A percentile compares a stretch with the other conserved stretches of the same genome.
phyloP scores from a whole-genome alignment of 1,284 basidiomycete species.

The Pseudozyma tsukubaensis region DNA sequence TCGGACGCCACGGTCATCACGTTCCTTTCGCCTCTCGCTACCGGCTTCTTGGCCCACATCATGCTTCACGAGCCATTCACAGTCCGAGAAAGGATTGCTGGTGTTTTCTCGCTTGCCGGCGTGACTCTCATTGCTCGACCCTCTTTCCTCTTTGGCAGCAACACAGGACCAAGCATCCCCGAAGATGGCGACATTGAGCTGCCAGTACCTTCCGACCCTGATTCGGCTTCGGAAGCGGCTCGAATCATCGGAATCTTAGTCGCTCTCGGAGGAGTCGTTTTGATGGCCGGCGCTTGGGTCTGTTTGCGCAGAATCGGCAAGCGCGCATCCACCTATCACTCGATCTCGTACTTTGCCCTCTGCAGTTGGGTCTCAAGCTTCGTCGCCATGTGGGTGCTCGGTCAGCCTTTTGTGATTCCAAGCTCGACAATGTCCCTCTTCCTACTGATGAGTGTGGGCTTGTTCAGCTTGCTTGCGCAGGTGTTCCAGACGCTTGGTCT shows the following conservation, averaged over 20 bases:
- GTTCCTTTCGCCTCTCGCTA: slow-evolving; percentile 79
- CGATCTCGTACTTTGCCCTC: slow-evolving; percentile 76
- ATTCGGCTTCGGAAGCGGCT: slow-evolving; percentile 22
- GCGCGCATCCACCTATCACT: slow-evolving; percentile 79
- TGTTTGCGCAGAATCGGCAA: slow-evolving; percentile 79
- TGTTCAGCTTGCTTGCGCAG: slow-evolving; percentile 52
- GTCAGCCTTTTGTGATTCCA: slow-evolving; percentile 45
- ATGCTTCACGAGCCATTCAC: slow-evolving; percentile 78
- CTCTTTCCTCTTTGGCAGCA: slow-evolving; percentile 42
- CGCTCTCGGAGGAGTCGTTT: slow-evolving; percentile 75
- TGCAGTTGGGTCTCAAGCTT: slow-evolving; percentile 75
- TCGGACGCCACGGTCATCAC: slow-evolving; percentile 82
- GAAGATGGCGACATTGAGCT: slow-evolving; percentile 36
- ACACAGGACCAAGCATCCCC: slow-evolving; percentile 28
- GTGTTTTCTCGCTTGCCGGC: slow-evolving; percentile 75
- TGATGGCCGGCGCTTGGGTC: slow-evolving; percentile 76
- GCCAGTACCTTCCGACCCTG: slow-evolving; percentile 11
- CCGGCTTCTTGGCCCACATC: slow-evolving; percentile 76
- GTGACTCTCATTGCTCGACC: slow-evolving; percentile 74
- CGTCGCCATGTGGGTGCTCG: slow-evolving; percentile 59
- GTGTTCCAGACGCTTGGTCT: slow-evolving; percentile 54
- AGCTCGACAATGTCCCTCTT: slow-evolving; percentile 19
- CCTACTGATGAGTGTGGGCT: slow-evolving; percentile 42
- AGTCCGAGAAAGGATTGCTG: slow-evolving; percentile 75
- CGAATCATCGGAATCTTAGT: slow-evolving; percentile 70